These are phyloP conservation scores for Crithidia mellificae DNA, from an alignment of 208 protist genomes.

Conservation along the genomic window DNA sequence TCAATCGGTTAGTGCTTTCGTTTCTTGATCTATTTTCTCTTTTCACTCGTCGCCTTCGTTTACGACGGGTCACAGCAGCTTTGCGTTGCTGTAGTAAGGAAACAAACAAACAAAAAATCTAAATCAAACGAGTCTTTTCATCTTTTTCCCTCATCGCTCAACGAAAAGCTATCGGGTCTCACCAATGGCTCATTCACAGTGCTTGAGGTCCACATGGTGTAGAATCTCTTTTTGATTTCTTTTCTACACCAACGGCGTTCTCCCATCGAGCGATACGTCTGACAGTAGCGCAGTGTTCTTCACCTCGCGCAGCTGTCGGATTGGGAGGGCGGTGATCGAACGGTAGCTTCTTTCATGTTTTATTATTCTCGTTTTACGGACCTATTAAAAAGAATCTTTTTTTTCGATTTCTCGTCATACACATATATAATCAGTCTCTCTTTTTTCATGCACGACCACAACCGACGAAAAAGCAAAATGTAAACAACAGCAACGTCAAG, in stretches of 20 bases:
- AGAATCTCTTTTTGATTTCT: constrained; percentile 2
- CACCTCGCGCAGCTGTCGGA: constrained; percentile 1
- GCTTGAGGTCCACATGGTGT: not conserved
- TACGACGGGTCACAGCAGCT: constrained; percentile 1
- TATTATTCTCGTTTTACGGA: constrained; percentile 16
- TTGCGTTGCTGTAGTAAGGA: not conserved
- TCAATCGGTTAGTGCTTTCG: constrained; percentile 1
- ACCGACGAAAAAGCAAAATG: not conserved
- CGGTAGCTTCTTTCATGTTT: not conserved
- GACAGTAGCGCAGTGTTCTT: not conserved
- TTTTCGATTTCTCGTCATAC: constrained; percentile 7
- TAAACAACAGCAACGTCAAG: not conserved
- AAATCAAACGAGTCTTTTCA: not conserved
- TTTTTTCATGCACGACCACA: constrained; percentile 1
- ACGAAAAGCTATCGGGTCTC: not conserved
- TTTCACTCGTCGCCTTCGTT: constrained; percentile 5
- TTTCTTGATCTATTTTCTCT: not conserved
- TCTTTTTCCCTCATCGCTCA: not conserved
- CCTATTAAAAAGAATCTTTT: constrained; percentile 6
- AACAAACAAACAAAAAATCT: not conserved
- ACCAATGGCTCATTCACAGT: not conserved
- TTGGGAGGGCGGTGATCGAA: constrained; percentile 9
- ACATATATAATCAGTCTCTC: constrained; percentile 9
- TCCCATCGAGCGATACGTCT: not conserved
- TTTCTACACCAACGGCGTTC: not conserved